Evolutionary conservation across 1,139 yeast genomes (phyloP), one percentile per base, ranked within the genome.

Genomic region (Taphrina sp.): DNA sequence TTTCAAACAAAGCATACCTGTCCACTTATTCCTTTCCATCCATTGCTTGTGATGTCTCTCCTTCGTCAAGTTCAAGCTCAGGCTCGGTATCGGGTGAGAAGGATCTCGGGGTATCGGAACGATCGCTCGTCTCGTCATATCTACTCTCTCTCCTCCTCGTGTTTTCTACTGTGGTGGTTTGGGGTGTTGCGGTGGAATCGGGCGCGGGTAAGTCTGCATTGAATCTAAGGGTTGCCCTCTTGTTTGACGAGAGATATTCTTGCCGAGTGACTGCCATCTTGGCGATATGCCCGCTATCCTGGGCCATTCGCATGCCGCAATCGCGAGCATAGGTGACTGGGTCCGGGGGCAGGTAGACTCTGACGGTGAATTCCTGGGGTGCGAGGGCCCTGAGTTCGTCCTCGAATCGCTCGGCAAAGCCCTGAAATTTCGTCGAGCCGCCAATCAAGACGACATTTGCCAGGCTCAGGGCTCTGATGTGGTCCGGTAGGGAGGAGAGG

Each of bases 401-500:
- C 29, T 44, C 49, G 17, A 57, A 24, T 26, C 98, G 72, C 7
- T 76, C 72, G 31, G 75, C 74, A 62, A 86, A 83, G 52, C 90
- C 88, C 0, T 82, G 80, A 10, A 92, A 66, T 53, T 82, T 79
- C 46, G 89, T 74, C 17, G 84, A 82, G 0, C 98, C 98, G 0
- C 99, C 99, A 1, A 82, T 80, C 7, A 89, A 74, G 26, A 81
- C 80, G 14, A 94, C 81, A 68, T 92, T 92, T 3, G 92, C 83
- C 65, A 83, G 81, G 55, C 94, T 72, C 59, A 94, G 71, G 0
- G 96, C 95, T 57, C 88, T 76, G 2, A 85, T 69, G 2, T 85
- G 77, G 61, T 81, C 87, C 0, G 96, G 96, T 44, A 87, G 77
- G 29, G 83, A 73, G 67, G 79, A 75, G 8, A 92, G 74, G 28